Conservation (phyloP, 805 yeast genomes). For the Kluyveromyces lactis region DNA sequence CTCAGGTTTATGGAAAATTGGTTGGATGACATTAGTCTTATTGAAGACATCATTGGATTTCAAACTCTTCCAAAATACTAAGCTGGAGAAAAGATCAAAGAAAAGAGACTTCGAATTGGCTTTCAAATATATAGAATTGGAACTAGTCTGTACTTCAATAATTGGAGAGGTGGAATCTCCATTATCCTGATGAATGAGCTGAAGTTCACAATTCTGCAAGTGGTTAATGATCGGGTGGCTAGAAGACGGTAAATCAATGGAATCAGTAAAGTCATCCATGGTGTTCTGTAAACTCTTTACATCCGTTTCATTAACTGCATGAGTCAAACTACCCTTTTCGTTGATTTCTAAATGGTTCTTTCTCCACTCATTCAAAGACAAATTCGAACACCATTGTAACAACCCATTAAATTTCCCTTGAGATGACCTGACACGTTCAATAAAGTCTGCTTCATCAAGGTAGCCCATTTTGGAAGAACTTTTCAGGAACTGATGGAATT, state of each 20-base stretch:
- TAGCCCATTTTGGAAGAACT: not conserved
- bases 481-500: not conserved
- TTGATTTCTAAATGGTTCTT: slow-evolving; percentile 15
- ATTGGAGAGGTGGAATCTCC: slow-evolving; percentile 9
- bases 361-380: slow-evolving; percentile 18
- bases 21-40: slow-evolving; percentile 36
- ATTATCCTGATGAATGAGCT: slow-evolving; percentile 11
- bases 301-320: slow-evolving; percentile 10
- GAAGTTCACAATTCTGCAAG: slow-evolving; percentile 19
- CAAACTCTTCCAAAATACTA: slow-evolving; percentile 51
- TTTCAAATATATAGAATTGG: slow-evolving; percentile 11
- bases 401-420: slow-evolving; percentile 20
- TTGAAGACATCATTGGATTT: slow-evolving; percentile 45
- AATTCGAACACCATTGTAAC: slow-evolving; percentile 17
- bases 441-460: not conserved
- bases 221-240: slow-evolving; percentile 16
- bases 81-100: slow-evolving; percentile 35
- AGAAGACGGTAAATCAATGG: not conserved
- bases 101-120: slow-evolving; percentile 25
- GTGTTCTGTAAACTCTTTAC: slow-evolving; percentile 5
- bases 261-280: not conserved
- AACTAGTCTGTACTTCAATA: slow-evolving; percentile 11
- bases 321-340: slow-evolving; percentile 12
- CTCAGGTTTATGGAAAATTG: slow-evolving; percentile 13
- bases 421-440: slow-evolving; percentile 4